Conservation (phyloP, 805 yeast species). For the Candida yuanshanica region DNA sequence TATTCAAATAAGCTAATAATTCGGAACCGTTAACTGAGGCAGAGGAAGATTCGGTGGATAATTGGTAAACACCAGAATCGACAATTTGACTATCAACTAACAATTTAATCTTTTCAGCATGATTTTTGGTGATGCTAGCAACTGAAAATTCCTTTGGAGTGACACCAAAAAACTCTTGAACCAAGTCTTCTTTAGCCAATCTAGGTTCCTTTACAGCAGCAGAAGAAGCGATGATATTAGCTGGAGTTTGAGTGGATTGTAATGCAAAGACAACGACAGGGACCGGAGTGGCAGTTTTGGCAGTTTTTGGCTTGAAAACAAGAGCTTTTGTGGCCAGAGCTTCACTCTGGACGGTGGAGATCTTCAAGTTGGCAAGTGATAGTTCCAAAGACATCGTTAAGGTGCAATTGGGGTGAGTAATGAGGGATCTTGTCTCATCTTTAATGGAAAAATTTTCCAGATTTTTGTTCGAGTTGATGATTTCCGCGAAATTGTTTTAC, state of each 20-base stretch:
- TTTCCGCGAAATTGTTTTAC: not conserved
- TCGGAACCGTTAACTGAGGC: conserved; percentile 43
- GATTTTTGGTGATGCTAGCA: conserved; percentile 39
- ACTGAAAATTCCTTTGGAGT: conserved; percentile 58
- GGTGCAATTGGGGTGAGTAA: not conserved
- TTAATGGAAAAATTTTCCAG: not conserved
- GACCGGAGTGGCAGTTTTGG: conserved; percentile 70
- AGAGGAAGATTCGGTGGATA: conserved; percentile 49
- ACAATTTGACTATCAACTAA: conserved; percentile 49
- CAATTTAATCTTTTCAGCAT: conserved; percentile 55
- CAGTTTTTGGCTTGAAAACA: conserved; percentile 88
- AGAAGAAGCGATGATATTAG: conserved; percentile 55
- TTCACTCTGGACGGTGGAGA: conserved; percentile 47
- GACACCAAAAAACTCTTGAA: conserved; percentile 53
- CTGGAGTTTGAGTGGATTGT: conserved; percentile 63
- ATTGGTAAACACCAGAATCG: conserved; percentile 30
- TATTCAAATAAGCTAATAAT: conserved; percentile 39
- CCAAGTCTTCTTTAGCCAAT: conserved; percentile 77
- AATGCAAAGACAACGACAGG: conserved; percentile 80
- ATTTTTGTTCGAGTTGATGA: not conserved
- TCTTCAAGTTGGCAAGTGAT: conserved; percentile 49
- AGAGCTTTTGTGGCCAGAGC: conserved; percentile 62
- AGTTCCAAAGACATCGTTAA: conserved; percentile 58
- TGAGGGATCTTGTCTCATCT: not conserved
- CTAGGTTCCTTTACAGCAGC: conserved; percentile 80